phyloP scores from a whole-genome alignment of 2,329 filamentous ascomycete genomes.

The Phaeoacremonium minimum region DNA sequence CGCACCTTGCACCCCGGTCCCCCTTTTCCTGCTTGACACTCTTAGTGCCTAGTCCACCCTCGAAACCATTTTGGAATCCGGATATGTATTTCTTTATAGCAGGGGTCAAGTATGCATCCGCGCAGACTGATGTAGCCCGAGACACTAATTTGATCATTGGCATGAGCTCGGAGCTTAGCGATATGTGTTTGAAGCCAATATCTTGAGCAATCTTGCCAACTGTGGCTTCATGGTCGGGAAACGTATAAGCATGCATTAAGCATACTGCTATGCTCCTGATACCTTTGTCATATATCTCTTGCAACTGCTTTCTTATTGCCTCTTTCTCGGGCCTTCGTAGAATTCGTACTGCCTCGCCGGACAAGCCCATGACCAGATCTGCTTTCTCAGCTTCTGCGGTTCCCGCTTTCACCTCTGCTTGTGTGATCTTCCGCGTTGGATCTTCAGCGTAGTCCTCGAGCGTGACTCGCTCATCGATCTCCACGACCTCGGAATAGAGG shows the following conservation, averaged over 20 bases:
- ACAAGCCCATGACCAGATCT: slow-evolving; percentile 65
- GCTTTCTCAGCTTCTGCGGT: slow-evolving; percentile 39
- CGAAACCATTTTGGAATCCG: slow-evolving; percentile 77
- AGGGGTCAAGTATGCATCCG: slow-evolving; percentile 76
- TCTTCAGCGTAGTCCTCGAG: slow-evolving; percentile 91
- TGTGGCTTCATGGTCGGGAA: slow-evolving; percentile 76
- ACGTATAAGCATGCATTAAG: slow-evolving; percentile 90
- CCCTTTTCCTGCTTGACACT: slow-evolving; percentile 66
- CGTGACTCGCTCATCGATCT: slow-evolving; percentile 86
- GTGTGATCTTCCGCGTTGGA: slow-evolving; percentile 55
- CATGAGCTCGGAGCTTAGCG: slow-evolving; percentile 76
- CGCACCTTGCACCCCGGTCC: slow-evolving; percentile 71
- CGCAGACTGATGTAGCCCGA: slow-evolving; percentile 70
- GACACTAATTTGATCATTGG: slow-evolving; percentile 86
- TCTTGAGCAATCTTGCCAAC: slow-evolving; percentile 73
- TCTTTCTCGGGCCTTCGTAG: slow-evolving; percentile 56
- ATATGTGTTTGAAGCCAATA: slow-evolving; percentile 80
- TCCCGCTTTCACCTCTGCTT: slow-evolving; percentile 50
- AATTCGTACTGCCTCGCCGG: slow-evolving; percentile 70
- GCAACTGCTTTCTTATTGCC: slow-evolving; percentile 54
- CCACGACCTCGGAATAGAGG: slow-evolving; percentile 79
- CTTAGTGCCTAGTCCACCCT: slow-evolving; percentile 71
- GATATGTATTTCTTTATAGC: slow-evolving; percentile 70
- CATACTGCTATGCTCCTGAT: slow-evolving; percentile 84
- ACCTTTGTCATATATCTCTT: slow-evolving; percentile 64